Evolutionary conservation across 116 monocot species (phyloP).

Genomic region (Dioscorea cayenensis): DNA sequence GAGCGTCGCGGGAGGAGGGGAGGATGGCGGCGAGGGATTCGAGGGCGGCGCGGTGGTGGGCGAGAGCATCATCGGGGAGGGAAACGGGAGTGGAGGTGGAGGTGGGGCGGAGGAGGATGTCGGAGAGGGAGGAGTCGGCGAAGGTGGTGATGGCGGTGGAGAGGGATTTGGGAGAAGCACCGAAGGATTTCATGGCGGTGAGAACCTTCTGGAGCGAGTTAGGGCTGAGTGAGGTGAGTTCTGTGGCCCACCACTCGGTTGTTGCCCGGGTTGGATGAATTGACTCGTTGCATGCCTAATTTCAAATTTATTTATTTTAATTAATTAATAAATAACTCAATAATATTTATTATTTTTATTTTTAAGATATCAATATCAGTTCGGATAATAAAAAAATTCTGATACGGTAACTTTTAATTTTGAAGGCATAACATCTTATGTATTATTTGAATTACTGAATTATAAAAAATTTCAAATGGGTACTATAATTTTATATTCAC

Average conservation of each 20-base stretch:
- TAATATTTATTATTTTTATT: too few relatives aligned
- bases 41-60: slow-evolving; percentile 21
- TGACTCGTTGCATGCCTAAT: slow-evolving; percentile 57
- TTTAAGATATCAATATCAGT: too few relatives aligned
- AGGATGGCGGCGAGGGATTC: slow-evolving; percentile 49
- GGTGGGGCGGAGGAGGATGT: slow-evolving; percentile 27
- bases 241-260: slow-evolving; percentile 90
- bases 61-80: slow-evolving; percentile 21
- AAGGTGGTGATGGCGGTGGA: slow-evolving; percentile 40
- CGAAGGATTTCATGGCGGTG: slow-evolving; percentile 47
- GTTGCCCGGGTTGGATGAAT: slow-evolving; percentile 58
- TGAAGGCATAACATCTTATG: too few relatives aligned
- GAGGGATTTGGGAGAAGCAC: slow-evolving; percentile 44
- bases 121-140: slow-evolving; percentile 50
- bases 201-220: slow-evolving; percentile 51
- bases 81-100: slow-evolving; percentile 10
- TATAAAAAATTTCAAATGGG: too few relatives aligned
- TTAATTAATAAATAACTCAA: too few relatives aligned
- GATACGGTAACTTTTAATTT: too few relatives aligned
- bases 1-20: slow-evolving; percentile 26
- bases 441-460: too few relatives aligned
- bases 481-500: too few relatives aligned
- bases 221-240: slow-evolving; percentile 50
- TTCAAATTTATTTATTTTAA: too few relatives aligned
- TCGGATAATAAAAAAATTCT: too few relatives aligned